Evolutionary conservation across 78 protist species (phyloP), one percentile per base, ranked within the genome.

Genomic region (Dictyostelium citrinum): DNA sequence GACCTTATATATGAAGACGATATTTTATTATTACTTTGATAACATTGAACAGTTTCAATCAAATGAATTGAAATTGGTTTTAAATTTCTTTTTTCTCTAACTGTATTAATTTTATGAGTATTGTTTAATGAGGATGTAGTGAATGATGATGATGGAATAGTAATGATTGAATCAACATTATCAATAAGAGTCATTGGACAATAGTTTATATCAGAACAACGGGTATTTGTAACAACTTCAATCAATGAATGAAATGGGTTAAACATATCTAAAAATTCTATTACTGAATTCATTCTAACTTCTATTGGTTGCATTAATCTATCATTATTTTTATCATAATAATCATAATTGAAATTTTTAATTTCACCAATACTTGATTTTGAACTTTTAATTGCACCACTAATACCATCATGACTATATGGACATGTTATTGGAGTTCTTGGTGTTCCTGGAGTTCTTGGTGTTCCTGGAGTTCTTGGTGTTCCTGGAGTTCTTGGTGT

Each of bases 101-200:
- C n/a, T 29, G 27, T 27, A 45, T 41, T 39, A n/a, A 27, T 24
- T 27, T 77, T 77, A 14, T 41, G 29, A 12, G 24, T 29, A 37
- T 49, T 27, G 3, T 20, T 6, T 39, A 22, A 20, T 20, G 43
- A 27, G 2, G 14, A 8, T 14, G 37, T 22, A 3, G 24, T 39
- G 11, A 45, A 24, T 22, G 16, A 43, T 17, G 43, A 24, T 1
- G 22, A 9, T 24, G 61, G 45, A 6, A 33, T 33, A 27, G 49
- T 45, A 10, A 77, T 45, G 0, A 77, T 27, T 43, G 82, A n/a
- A 16, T 46, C 82, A 45, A 77, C 82, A n/a, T 14, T 3, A 74
- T 74, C 33, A 17, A 9, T 16, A 0, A 24, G 4, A 7, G 84
- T 80, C 82, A 85, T 37, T 85, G 92, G 92, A 76, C 92, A 85